These are phyloP conservation scores for Lactarius psammicola DNA, from an alignment of 768 basidiomycete species.

Conservation along the genomic window DNA sequence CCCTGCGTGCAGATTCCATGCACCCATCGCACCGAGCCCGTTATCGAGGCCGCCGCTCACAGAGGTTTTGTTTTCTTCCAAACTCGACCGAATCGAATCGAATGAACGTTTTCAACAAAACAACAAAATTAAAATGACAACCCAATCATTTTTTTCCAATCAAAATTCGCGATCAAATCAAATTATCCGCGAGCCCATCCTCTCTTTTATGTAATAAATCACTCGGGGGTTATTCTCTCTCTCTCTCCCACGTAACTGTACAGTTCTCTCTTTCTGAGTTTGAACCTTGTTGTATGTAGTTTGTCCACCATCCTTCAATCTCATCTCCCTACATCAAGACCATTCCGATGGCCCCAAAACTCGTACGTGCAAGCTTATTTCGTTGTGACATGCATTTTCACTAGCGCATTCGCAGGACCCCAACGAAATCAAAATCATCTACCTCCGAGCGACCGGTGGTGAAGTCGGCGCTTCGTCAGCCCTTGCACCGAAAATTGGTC, in stretches of 20 bases:
- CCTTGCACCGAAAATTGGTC: slow-evolving; percentile 99
- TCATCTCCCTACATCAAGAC: slow-evolving; percentile 27
- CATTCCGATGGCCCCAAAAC: slow-evolving; percentile 69
- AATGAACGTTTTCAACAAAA: background rate
- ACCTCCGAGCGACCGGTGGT: slow-evolving; percentile 97
- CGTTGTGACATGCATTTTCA: background rate
- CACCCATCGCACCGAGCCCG: slow-evolving; percentile 68
- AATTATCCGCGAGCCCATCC: too few relatives aligned
- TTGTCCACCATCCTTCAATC: slow-evolving; percentile 1
- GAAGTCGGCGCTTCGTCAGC: slow-evolving; percentile 99
- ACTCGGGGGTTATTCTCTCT: too few relatives aligned
- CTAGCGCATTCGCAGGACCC: slow-evolving; percentile 66
- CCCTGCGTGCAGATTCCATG: slow-evolving; percentile 76
- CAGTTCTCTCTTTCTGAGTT: slow-evolving; percentile 15
- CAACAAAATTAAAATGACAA: background rate
- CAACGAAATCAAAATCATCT: slow-evolving; percentile 97
- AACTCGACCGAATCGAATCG: background rate
- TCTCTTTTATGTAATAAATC: too few relatives aligned
- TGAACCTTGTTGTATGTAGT: slow-evolving; percentile 12
- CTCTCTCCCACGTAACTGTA: slow-evolving; percentile 9
- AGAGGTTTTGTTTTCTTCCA: background rate
- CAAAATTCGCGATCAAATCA: slow-evolving; percentile 2
- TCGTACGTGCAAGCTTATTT: slow-evolving; percentile 47
- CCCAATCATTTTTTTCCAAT: background rate
- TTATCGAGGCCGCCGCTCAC: slow-evolving; percentile 25